A percentile compares a stretch with the other conserved stretches of the same genome.
phyloP scores from a whole-genome alignment of 805 yeast genomes.

The Komagataella phaffii region DNA sequence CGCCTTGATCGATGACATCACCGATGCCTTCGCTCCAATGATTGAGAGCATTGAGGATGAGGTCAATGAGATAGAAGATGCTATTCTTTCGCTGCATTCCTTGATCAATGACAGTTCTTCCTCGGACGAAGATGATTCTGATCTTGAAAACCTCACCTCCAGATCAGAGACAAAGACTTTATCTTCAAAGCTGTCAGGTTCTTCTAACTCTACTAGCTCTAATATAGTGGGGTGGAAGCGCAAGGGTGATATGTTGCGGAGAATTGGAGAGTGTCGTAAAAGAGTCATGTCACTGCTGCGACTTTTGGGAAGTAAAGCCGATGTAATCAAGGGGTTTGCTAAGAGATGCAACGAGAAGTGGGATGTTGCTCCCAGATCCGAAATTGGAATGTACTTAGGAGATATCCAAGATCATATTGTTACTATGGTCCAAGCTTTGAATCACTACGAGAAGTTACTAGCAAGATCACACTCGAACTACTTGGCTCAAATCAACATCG shows the following conservation, averaged over 20 bases:
- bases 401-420: slow-evolving; percentile 97
- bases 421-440: slow-evolving; percentile 91
- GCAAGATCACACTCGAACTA: slow-evolving; percentile 95
- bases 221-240: slow-evolving; percentile 63
- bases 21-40: slow-evolving; percentile 96
- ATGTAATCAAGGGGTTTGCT: slow-evolving; percentile 92
- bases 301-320: slow-evolving; percentile 84
- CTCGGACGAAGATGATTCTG: slow-evolving; percentile 27
- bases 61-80: slow-evolving; percentile 89
- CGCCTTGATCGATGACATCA: slow-evolving; percentile 91
- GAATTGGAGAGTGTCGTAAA: slow-evolving; percentile 92
- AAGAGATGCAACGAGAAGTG: slow-evolving; percentile 81
- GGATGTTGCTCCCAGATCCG: slow-evolving; percentile 69
- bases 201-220: slow-evolving; percentile 23
- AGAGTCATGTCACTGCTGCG: slow-evolving; percentile 85
- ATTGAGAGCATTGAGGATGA: slow-evolving; percentile 90
- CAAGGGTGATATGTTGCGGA: slow-evolving; percentile 87
- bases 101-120: slow-evolving; percentile 24
- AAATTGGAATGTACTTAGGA: slow-evolving; percentile 88
- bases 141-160: slow-evolving; percentile 16
- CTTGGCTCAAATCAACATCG: slow-evolving; percentile 91
- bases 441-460: slow-evolving; percentile 86
- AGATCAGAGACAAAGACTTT: slow-evolving; percentile 14
- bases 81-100: slow-evolving; percentile 77
- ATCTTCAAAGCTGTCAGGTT: slow-evolving; percentile 9